Evolutionary conservation across 148 eudicot species (phyloP).

Genomic region (Beta vulgaris): DNA sequence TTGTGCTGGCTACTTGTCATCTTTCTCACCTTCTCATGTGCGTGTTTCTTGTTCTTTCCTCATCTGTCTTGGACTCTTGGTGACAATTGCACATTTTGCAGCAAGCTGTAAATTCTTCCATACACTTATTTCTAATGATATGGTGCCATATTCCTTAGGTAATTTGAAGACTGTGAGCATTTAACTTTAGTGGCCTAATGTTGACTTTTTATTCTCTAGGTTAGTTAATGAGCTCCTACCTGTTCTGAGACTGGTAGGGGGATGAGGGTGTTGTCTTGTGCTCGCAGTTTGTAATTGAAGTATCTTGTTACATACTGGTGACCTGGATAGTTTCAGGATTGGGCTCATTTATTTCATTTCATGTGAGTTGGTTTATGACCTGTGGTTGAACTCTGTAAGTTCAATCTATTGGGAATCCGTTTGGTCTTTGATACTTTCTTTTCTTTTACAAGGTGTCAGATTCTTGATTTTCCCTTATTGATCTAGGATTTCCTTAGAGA

Average conservation of each 20-base stretch:
- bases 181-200: neutral
- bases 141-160: neutral
- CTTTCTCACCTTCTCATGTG: constrained; percentile 76
- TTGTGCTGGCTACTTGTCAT: constrained; percentile 77
- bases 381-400: too few species aligned
- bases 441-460: too few species aligned
- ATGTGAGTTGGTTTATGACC: too few species aligned
- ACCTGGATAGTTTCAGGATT: too few species aligned
- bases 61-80: neutral
- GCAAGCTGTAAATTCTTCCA: neutral
- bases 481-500: too few species aligned
- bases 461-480: too few species aligned
- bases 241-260: neutral
- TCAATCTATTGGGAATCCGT: too few species aligned
- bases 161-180: neutral
- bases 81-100: constrained; percentile 1
- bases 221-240: neutral
- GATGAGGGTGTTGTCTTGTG: neutral
- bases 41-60: constrained; percentile 32
- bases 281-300: neutral
- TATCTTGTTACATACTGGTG: neutral
- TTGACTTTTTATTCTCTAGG: neutral
- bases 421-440: too few species aligned
- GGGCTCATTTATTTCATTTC: too few species aligned
- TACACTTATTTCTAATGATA: neutral